These are phyloP conservation scores for Pseudovirgaria hyperparasitica DNA, from an alignment of 2,329 filamentous ascomycete genomes.

Conservation along the genomic window DNA sequence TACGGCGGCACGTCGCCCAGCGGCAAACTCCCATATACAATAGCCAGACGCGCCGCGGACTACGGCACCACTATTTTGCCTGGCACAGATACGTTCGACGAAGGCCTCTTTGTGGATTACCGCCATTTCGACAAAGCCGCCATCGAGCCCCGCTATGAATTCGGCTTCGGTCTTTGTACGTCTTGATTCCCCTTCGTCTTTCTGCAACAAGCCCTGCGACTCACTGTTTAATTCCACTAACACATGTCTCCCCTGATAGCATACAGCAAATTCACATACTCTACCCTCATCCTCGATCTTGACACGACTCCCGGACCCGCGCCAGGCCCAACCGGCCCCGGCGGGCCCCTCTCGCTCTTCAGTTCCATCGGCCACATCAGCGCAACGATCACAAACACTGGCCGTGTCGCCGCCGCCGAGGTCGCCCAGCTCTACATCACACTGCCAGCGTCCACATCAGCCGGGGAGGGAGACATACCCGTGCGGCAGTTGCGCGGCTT, in stretches of 20 bases:
- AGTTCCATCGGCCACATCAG: slow-evolving; percentile 22
- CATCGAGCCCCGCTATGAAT: slow-evolving; percentile 29
- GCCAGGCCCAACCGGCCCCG: slow-evolving; percentile 12
- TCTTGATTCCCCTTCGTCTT: slow-evolving; percentile 1
- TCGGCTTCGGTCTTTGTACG: slow-evolving; percentile 31
- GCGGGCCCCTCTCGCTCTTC: slow-evolving; percentile 19
- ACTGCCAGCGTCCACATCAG: slow-evolving; percentile 16
- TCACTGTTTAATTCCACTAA: background rate
- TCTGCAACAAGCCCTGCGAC: background rate
- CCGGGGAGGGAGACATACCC: slow-evolving; percentile 11
- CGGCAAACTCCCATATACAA: slow-evolving; percentile 45
- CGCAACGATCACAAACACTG: slow-evolving; percentile 22
- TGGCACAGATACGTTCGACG: slow-evolving; percentile 22
- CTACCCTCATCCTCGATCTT: slow-evolving; percentile 14
- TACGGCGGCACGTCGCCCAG: slow-evolving; percentile 31
- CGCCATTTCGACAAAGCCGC: slow-evolving; percentile 28
- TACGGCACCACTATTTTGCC: slow-evolving; percentile 15
- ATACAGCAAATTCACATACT: slow-evolving; percentile 31
- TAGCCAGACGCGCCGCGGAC: slow-evolving; percentile 19
- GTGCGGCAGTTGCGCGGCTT: slow-evolving; percentile 25
- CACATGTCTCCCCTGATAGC: slow-evolving; percentile 9
- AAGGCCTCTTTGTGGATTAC: slow-evolving; percentile 34
- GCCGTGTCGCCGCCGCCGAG: slow-evolving; percentile 21
- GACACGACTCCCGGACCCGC: slow-evolving; percentile 13
- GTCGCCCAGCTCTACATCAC: slow-evolving; percentile 26